Evolutionary conservation across 345 rosid species (phyloP), one percentile per base, ranked within the genome.

Genomic region (Populus pruinosa): DNA sequence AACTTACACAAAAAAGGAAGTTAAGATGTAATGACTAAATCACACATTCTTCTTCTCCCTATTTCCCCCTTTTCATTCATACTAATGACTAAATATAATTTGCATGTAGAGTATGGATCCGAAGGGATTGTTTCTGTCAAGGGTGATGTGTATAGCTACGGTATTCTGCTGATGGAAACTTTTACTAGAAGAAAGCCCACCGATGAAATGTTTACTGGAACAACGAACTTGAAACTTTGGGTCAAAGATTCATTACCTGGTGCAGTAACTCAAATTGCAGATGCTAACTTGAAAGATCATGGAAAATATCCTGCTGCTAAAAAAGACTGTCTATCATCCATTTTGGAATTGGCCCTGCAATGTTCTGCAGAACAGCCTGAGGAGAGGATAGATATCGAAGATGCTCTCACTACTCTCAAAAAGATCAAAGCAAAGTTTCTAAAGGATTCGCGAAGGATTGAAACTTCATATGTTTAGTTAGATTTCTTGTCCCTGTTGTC

Each of bases 101-200:
- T 6, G 38, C 10, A 5, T 77, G 69, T 65, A 71, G 81, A 78
- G 66, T 71, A 23, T 56, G 81, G 79, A 67, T 31, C 50, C 11
- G 53, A 69, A 18, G 79, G 79, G 59, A n/a, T 69, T 16, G 79
- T 76, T 2, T 69, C 67, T 4, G n/a, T 20, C 36, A 39, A 14
- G 18, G 14, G 73, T 17, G 69, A 76, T 76, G 79, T 76, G 11
- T 76, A 76, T 21, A 76, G 79, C 36, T 76, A 13, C 36, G 73
- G 79, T 7, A 69, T 71, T 6, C 2, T 78, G 14, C 18, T 72
- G 33, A 78, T 66, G 76, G 76, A 78, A 72, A 71, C 72, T 8
- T 72, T 72, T 36, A 71, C 72, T 1, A 25, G 72, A 53, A 78
- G 55, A n/a, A 66, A 10, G 61, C 81, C 81, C 9, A 72, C 76